These are phyloP conservation scores for Prunus mongolica DNA, from an alignment of 306 rosid species.

Conservation along the genomic window DNA sequence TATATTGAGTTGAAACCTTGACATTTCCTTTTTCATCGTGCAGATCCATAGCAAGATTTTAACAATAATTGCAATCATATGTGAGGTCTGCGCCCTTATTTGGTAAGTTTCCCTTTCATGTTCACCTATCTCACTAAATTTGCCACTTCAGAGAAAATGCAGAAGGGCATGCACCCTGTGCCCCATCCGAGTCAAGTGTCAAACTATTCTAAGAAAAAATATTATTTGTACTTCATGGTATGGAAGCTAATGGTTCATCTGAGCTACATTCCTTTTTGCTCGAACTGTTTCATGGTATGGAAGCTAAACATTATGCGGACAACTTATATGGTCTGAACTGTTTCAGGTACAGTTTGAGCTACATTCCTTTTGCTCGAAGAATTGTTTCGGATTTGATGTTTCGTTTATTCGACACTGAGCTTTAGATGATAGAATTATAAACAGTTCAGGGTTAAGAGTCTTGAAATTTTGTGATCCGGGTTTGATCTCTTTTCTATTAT, in stretches of 20 bases:
- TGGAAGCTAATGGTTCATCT: too few relatives aligned
- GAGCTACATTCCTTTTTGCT: too few relatives aligned
- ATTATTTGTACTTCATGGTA: not conserved
- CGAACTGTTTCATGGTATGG: not conserved
- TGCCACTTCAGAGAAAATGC: conserved; percentile 7
- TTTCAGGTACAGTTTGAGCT: conserved; percentile 93
- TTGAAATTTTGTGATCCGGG: conserved; percentile 14
- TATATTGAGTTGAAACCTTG: not conserved
- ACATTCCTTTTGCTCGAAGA: conserved; percentile 96
- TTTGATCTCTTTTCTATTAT: conserved; percentile 11
- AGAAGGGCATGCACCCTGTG: conserved; percentile 9
- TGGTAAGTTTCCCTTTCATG: conserved; percentile 52
- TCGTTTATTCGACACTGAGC: conserved; percentile 79
- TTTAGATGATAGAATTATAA: conserved; percentile 32
- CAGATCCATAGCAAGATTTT: conserved; percentile 81
- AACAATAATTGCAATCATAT: conserved; percentile 68
- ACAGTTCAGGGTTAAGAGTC: not conserved
- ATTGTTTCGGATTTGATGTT: conserved; percentile 86
- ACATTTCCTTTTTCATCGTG: conserved; percentile 11
- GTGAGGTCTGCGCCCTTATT: conserved; percentile 80
- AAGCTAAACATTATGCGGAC: not conserved
- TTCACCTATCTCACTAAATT: conserved; percentile 16
- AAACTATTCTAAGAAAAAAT: not conserved
- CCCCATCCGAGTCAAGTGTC: not conserved
- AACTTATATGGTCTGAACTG: conserved; percentile 9